Conservation (phyloP, 768 basidiomycete genomes). For the Boletus barrowsii region DNA sequence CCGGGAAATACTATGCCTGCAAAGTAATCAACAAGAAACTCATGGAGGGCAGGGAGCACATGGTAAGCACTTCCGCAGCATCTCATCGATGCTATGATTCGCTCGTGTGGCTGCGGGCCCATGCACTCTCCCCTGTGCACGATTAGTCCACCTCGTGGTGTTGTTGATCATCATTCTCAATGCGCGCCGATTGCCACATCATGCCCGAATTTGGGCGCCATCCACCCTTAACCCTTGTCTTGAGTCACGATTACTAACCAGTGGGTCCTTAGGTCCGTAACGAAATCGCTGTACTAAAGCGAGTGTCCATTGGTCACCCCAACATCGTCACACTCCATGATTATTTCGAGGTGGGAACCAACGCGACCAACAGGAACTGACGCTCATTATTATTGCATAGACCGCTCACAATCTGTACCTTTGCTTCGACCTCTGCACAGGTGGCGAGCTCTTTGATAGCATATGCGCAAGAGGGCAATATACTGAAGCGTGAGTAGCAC, state of each 20-base stretch:
- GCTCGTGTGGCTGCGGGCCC: background rate
- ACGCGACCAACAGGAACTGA: background rate
- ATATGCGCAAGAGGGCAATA: constrained; percentile 98
- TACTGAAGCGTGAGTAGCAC: constrained; percentile 74
- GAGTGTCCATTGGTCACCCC: constrained; percentile 81
- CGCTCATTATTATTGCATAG: constrained; percentile 33
- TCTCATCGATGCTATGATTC: constrained; percentile 9
- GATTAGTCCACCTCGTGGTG: background rate
- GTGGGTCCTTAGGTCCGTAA: constrained; percentile 72
- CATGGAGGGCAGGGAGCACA: constrained; percentile 96
- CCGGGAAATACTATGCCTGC: constrained; percentile 93
- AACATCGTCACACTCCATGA: constrained; percentile 95
- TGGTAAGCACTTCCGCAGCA: constrained; percentile 54
- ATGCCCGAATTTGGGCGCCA: background rate
- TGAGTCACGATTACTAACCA: constrained; percentile 8
- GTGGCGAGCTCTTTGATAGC: constrained; percentile 97
- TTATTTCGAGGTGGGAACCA: constrained; percentile 77
- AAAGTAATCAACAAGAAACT: constrained; percentile 99
- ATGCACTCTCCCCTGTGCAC: background rate
- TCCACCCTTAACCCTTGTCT: constrained; percentile 16
- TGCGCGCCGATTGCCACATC: constrained; percentile 15
- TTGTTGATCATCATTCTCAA: constrained; percentile 8
- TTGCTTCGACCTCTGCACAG: constrained; percentile 93
- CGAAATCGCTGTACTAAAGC: constrained; percentile 93
- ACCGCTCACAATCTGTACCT: constrained; percentile 93